Evolutionary conservation across 1,284 basidiomycete genomes (phyloP).

Genomic region (Cystobasidiaceae sp.): DNA sequence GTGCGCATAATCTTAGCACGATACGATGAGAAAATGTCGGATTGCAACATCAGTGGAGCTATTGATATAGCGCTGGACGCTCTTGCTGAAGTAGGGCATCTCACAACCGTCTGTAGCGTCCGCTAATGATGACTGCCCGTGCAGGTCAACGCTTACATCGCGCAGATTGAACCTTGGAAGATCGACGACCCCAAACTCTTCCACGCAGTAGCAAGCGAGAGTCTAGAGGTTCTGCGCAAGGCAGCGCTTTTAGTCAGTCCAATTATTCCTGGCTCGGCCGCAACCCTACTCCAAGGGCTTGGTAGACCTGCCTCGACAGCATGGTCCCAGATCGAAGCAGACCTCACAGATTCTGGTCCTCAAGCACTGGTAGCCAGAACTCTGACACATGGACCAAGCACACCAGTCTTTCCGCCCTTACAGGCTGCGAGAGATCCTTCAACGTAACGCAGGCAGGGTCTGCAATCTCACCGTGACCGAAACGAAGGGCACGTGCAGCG

Average conservation of each 20-base stretch:
- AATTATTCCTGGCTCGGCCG: conserved; percentile 65
- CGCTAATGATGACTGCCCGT: too few relatives aligned
- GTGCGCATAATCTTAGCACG: too few relatives aligned
- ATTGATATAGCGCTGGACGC: background rate
- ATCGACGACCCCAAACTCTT: background rate
- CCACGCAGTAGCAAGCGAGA: conserved; percentile 49
- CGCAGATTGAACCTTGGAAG: conserved; percentile 15
- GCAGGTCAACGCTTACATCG: conserved; percentile 20
- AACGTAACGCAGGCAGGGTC: too few relatives aligned
- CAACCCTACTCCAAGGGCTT: conserved; percentile 60
- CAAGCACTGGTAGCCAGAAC: background rate
- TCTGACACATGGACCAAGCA: background rate
- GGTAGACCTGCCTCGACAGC: conserved; percentile 47
- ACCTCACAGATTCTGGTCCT: background rate
- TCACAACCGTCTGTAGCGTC: too few relatives aligned
- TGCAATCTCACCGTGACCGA: too few relatives aligned
- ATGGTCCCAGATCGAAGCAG: background rate
- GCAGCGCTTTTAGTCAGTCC: conserved; percentile 68
- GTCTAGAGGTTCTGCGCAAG: conserved; percentile 65
- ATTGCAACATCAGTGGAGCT: too few relatives aligned
- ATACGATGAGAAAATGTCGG: too few relatives aligned
- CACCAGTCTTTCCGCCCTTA: background rate
- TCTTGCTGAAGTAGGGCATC: background rate
- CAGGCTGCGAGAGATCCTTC: background rate
- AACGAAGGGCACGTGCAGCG: too few relatives aligned